Base-by-base conservation (phyloP, 495 filamentous ascomycete genomes). In the Talaromyces ruber region DNA sequence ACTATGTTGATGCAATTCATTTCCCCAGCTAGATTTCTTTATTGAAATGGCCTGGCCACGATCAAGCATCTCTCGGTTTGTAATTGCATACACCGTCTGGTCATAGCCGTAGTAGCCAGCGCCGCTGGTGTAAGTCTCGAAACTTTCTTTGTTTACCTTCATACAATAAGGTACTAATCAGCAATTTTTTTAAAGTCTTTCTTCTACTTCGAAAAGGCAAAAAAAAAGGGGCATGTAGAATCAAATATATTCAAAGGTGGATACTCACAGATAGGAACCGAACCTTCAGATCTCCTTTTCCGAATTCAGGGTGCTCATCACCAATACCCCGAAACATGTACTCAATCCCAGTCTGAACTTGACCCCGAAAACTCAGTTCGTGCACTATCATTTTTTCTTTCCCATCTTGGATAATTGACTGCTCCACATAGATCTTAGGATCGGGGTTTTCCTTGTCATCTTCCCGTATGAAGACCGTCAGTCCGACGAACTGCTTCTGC, bases 51-150 rank as follows among this genome's bases (percentile, higher is more conserved):
- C 14, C 7, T 11, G 16, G 24, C 51, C 51, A 2, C 9, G 18
- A 16, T 54, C 26, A 11, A 54, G 51, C 22, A 28, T 28, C 5
- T 62, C 11, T 21, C 45, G 47, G 47, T 64, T 59, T 8, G 62
- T 18, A 4, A 26, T 32, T 14, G 59, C 50, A 25, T 30, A 60
- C 12, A 58, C 59, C 26, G 54, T 54, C 2, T n/a, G 37, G 60
- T 66, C 65, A 25, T 64, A 66, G 22, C 65, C 65, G 21, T 66
- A 66, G 53, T 64, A 66, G 3, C 30, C 61, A 21, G 65, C 62
- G 14, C 54, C 62, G 3, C 39, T 51, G 12, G 64, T 59, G 28
- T 64, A 64, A 11, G 22, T 18, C 11, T 53, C 29, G 12, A 62
- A 66, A 18, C 55, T 22, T 2, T 32, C 16, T 8, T 64, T 6